Percentiles rank a stretch among this genome's conserved stretches.
Conservation (phyloP, 257 asterid species). For the Przewalskia tangutica region DNA sequence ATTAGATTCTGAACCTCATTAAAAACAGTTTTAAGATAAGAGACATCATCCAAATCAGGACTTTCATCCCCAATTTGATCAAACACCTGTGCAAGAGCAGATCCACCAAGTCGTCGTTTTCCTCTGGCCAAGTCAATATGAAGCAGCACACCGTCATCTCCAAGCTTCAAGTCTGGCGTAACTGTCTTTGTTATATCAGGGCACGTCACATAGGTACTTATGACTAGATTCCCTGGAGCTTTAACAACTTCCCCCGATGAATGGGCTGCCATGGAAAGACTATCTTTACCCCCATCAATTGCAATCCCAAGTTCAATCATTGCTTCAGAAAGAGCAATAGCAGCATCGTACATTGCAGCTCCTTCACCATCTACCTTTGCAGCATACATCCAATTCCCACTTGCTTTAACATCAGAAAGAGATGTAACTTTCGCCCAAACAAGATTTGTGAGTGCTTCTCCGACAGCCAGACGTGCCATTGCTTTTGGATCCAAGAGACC, state of each 20-base stretch:
- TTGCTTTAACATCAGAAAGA: too few species aligned
- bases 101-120: constrained; percentile 74
- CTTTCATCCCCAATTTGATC: constrained; percentile 76
- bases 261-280: constrained; percentile 96
- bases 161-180: constrained; percentile 84
- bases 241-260: constrained; percentile 31
- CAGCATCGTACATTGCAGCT: constrained; percentile 93
- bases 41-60: constrained; percentile 81
- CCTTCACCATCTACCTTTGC: too few species aligned
- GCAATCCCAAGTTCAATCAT: constrained; percentile 95
- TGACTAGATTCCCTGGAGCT: too few species aligned
- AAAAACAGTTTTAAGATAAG: constrained; percentile 61
- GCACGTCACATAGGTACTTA: constrained; percentile 24
- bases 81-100: constrained; percentile 85
- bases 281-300: constrained; percentile 92
- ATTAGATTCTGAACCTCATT: constrained; percentile 60
- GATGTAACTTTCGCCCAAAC: too few species aligned
- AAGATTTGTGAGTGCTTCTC: too few species aligned
- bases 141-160: constrained; percentile 66
- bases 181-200: constrained; percentile 89
- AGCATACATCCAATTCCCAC: too few species aligned
- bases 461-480: too few species aligned
- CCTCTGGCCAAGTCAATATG: constrained; percentile 86
- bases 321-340: constrained; percentile 79
- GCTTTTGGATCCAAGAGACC: constrained; percentile 81